Base-by-base conservation (phyloP, 2,329 filamentous ascomycete genomes). In the Moelleriella libera region DNA sequence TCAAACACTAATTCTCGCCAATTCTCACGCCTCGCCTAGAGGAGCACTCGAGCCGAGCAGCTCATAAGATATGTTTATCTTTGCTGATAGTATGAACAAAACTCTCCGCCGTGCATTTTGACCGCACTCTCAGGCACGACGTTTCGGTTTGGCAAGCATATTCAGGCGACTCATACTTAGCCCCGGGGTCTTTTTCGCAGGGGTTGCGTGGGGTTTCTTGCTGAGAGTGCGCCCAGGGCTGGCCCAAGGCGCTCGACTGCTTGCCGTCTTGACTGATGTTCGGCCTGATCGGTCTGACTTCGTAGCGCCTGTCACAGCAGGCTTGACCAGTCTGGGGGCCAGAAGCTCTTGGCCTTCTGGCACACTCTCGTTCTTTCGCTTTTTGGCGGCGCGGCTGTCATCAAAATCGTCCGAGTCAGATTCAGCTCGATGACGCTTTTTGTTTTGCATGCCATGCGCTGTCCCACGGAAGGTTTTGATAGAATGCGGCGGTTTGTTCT, bases 391-490 rank as follows among this genome's bases (percentile, higher is more conserved):
- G 11, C 75, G 71, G 49, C 71, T 65, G 2, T 59, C 62, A 3
- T 65, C 70, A 50, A 72, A 67, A 34, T 76, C 72, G 47, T 80
- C 76, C 47, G 76, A 75, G 41, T 78, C 76, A 44, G 70, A 71
- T 46, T 64, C 72, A 12, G 72, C 71, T n/a, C 79, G 71, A 54
- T 74, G 71, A 30, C 80, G 75, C 64, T 82, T 83, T 69, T 83
- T 83, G 65, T 78, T 82, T 6, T 68, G 62, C 63, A 83, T 75
- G 14, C 80, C 80, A 54, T 83, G 80, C 4, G 76, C 69, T 39
- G 78, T 70, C 40, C 70, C 69, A n/a, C 61, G 56, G 45, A 71
- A 57, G 58, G 68, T 37, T 43, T 62, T 61, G 29, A 54, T 55
- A 5, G 57, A 54, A 21, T 58, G 53, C 5, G 69, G 72, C 2